Conservation (phyloP, 176 grass and related monocot genomes). For the Oryza longistaminata region DNA sequence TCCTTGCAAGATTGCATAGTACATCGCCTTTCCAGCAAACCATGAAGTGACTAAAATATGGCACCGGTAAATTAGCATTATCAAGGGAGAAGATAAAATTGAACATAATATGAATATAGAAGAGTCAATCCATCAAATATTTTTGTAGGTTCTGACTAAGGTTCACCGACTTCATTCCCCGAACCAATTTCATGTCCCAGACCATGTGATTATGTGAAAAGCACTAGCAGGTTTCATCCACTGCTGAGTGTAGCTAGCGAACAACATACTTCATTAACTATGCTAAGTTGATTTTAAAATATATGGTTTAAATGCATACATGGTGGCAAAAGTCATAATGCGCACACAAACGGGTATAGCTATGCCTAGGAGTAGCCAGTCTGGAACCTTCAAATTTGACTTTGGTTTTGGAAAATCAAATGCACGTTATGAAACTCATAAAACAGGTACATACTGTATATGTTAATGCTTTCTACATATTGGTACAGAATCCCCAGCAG, state of each 20-base stretch:
- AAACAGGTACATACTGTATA: not conserved
- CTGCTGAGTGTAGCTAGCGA: not conserved
- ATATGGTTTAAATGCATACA: not conserved
- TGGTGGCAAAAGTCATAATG: not conserved
- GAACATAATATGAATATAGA: conserved; percentile 7
- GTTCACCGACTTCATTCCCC: not conserved
- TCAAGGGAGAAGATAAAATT: not conserved
- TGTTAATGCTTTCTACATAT: not conserved
- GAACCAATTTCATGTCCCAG: not conserved
- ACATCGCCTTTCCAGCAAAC: not conserved
- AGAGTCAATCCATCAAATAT: conserved; percentile 6
- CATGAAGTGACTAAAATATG: conserved; percentile 18
- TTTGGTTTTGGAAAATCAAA: conserved; percentile 15
- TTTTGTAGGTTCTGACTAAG: not conserved
- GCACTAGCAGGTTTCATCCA: not conserved
- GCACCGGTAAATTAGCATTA: conserved; percentile 25
- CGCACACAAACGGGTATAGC: not conserved
- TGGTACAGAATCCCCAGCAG: not conserved
- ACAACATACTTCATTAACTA: not conserved
- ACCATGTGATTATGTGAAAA: not conserved
- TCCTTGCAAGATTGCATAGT: not conserved
- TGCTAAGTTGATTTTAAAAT: not conserved
- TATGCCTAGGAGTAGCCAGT: not conserved
- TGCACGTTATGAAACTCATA: not conserved
- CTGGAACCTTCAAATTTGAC: not conserved